Evolutionary conservation across 1,139 yeast species (phyloP).

Genomic region (Protomyces lactucae-debilis): DNA sequence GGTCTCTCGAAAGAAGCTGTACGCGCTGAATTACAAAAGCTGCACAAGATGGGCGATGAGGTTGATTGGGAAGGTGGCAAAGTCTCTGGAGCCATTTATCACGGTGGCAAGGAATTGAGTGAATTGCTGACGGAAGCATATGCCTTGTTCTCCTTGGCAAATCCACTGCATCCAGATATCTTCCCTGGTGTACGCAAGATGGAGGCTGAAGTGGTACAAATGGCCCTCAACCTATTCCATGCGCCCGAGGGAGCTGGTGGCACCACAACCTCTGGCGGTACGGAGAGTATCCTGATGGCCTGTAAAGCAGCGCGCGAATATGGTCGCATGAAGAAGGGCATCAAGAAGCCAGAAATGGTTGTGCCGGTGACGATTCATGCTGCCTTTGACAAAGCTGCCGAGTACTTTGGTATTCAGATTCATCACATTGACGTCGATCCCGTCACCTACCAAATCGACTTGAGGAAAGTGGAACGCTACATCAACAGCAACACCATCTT

Average conservation of each 20-base stretch:
- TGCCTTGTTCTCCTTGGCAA: slow-evolving; percentile 73
- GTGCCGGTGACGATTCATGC: slow-evolving; percentile 92
- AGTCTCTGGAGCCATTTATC: slow-evolving; percentile 94
- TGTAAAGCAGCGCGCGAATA: slow-evolving; percentile 75
- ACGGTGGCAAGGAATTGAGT: slow-evolving; percentile 76
- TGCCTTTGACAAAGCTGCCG: slow-evolving; percentile 90
- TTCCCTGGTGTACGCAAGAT: slow-evolving; percentile 94
- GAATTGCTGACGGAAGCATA: slow-evolving; percentile 72
- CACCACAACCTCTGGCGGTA: slow-evolving; percentile 87
- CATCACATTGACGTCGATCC: slow-evolving; percentile 77
- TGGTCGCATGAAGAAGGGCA: slow-evolving; percentile 59
- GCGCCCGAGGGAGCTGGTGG: slow-evolving; percentile 69
- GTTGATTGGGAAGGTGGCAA: slow-evolving; percentile 51
- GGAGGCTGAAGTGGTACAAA: slow-evolving; percentile 92
- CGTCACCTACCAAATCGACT: slow-evolving; percentile 61
- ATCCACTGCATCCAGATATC: slow-evolving; percentile 94
- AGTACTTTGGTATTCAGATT: slow-evolving; percentile 79
- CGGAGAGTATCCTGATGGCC: slow-evolving; percentile 80
- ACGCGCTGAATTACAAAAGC: slow-evolving; percentile 2
- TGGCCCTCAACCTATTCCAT: slow-evolving; percentile 76
- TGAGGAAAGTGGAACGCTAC: slow-evolving; percentile 55
- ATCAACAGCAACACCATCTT: slow-evolving; percentile 76
- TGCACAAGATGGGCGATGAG: slow-evolving; percentile 12
- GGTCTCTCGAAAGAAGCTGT: slow-evolving; percentile 53
- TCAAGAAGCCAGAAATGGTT: slow-evolving; percentile 74